phyloP scores from a whole-genome alignment of 805 yeast genomes.

The Candida xiaguanensis region DNA sequence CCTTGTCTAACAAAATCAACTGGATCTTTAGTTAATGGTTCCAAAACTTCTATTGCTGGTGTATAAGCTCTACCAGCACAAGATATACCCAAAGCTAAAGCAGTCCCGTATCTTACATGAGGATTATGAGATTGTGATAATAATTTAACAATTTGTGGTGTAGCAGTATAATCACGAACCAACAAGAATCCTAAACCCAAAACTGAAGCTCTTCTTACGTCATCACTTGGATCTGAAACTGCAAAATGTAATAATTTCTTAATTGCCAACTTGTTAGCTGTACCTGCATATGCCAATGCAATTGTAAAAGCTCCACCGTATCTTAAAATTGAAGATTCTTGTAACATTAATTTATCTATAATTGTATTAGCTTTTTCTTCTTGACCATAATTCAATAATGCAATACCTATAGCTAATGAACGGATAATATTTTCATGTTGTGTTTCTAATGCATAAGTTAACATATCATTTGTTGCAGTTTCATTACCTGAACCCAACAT shows the following conservation, averaged over 20 bases:
- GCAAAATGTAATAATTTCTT: constrained; percentile 86
- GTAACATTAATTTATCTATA: constrained; percentile 62
- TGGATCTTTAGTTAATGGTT: constrained; percentile 88
- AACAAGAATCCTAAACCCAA: constrained; percentile 87
- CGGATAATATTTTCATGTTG: constrained; percentile 94
- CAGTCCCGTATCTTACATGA: constrained; percentile 97
- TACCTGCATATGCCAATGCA: constrained; percentile 95
- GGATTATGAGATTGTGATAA: constrained; percentile 94
- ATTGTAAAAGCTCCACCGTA: constrained; percentile 95
- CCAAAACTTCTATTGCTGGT: constrained; percentile 87
- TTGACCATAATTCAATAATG: constrained; percentile 79
- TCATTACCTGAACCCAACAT: constrained; percentile 88
- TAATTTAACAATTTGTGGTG: constrained; percentile 91
- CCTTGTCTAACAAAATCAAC: constrained; percentile 98
- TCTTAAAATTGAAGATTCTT: constrained; percentile 80
- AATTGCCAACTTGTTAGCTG: constrained; percentile 86
- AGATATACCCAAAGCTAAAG: constrained; percentile 93
- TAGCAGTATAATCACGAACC: constrained; percentile 85
- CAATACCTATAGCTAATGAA: constrained; percentile 87
- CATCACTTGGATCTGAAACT: constrained; percentile 94
- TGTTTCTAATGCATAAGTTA: constrained; percentile 88
- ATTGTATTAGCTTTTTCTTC: constrained; percentile 74
- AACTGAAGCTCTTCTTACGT: constrained; percentile 95
- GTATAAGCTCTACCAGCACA: constrained; percentile 92
- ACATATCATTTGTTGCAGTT: constrained; percentile 70